Conservation (phyloP, 2,329 filamentous ascomycete species). For the Pseudogymnoascus sp. region DNA sequence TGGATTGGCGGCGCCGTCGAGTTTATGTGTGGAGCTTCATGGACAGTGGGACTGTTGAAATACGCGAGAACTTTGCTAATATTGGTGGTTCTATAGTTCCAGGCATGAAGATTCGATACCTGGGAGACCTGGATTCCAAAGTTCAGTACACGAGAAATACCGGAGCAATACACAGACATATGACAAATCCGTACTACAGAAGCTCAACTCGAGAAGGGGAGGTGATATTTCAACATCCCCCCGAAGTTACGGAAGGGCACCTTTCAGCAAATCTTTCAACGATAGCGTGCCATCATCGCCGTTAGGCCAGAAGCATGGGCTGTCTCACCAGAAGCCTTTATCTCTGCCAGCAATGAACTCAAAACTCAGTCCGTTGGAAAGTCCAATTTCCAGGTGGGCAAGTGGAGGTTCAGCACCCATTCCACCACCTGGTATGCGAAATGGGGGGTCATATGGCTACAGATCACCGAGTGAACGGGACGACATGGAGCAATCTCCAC, state of each 20-base stretch:
- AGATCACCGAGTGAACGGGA: slow-evolving; percentile 25
- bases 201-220: slow-evolving; percentile 26
- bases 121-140: slow-evolving; percentile 25
- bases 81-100: slow-evolving; percentile 1
- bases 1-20: background rate
- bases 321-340: slow-evolving; percentile 27
- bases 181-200: slow-evolving; percentile 32
- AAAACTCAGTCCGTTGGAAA: slow-evolving; percentile 24
- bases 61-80: background rate
- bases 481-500: slow-evolving; percentile 26
- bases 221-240: slow-evolving; percentile 29
- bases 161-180: slow-evolving; percentile 30
- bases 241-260: slow-evolving; percentile 20
- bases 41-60: background rate
- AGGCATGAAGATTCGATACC: slow-evolving; percentile 18
- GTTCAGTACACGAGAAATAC: slow-evolving; percentile 28
- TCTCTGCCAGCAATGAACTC: slow-evolving; percentile 28
- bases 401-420: slow-evolving; percentile 24
- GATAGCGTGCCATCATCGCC: slow-evolving; percentile 29
- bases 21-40: background rate
- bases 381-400: slow-evolving; percentile 26
- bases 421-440: slow-evolving; percentile 22
- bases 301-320: slow-evolving; percentile 23
- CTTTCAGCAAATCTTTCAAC: slow-evolving; percentile 26
- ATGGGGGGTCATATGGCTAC: slow-evolving; percentile 21